Evolutionary conservation across 2,329 filamentous ascomycete genomes (phyloP).

Genomic region (Harringtonia aguacate): DNA sequence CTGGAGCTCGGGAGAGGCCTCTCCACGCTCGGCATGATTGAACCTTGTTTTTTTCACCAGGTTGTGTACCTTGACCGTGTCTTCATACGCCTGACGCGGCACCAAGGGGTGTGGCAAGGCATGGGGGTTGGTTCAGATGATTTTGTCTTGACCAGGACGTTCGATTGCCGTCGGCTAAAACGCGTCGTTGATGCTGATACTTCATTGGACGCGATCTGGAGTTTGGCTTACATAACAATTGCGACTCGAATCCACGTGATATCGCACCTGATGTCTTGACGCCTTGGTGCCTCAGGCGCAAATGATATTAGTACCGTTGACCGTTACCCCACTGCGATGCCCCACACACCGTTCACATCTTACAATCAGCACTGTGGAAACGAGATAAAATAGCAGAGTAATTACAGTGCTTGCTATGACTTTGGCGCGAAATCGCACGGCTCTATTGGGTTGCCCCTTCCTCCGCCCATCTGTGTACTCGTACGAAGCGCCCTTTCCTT

Average conservation of each 20-base stretch:
- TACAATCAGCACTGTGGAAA: not conserved
- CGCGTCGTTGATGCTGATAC: not conserved
- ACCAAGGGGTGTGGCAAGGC: no score
- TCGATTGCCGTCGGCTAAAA: conserved; percentile 42
- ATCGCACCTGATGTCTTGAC: not conserved
- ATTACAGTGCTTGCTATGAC: not conserved
- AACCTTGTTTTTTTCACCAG: no score
- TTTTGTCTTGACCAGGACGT: conserved; percentile 98
- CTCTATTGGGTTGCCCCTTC: conserved; percentile 8
- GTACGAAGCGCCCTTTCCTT: conserved; percentile 3
- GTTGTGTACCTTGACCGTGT: no score
- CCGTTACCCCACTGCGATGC: conserved; percentile 7
- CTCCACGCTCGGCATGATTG: no score
- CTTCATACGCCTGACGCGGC: no score
- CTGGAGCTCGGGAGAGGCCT: no score
- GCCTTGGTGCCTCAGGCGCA: conserved; percentile 2
- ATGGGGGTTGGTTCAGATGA: conserved; percentile 24
- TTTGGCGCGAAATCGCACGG: not conserved
- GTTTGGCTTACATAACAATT: not conserved
- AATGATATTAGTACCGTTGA: conserved; percentile 1
- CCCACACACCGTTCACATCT: conserved; percentile 2
- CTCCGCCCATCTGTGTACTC: not conserved
- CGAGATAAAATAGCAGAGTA: not conserved
- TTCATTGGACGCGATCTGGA: not conserved
- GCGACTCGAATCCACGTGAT: not conserved